Evolutionary conservation across 1,284 basidiomycete species (phyloP).

Genomic region (Heimioporus punctisporus): DNA sequence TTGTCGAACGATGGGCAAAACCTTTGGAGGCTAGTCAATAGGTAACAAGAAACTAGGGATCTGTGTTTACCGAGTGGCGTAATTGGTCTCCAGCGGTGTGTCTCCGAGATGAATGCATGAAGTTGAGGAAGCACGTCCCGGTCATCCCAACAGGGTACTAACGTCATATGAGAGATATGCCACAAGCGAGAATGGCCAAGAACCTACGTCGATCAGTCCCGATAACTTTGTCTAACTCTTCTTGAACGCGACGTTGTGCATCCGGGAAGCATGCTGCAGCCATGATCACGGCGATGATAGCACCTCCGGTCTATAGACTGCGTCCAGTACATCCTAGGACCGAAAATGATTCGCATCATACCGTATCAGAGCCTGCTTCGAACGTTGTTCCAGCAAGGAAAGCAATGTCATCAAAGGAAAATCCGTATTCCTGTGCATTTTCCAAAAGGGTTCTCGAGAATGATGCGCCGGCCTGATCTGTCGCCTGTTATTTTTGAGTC

Average conservation of each 20-base stretch:
- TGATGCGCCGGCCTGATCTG: conserved; percentile 41
- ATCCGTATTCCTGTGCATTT: conserved; percentile 46
- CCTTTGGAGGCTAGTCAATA: too few species aligned
- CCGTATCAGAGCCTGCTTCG: conserved; percentile 67
- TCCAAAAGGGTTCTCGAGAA: conserved; percentile 62
- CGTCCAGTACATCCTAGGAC: neutral
- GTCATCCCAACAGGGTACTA: conserved; percentile 51
- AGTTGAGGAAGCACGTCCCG: conserved; percentile 52
- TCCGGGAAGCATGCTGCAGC: conserved; percentile 66
- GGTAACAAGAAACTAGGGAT: too few species aligned
- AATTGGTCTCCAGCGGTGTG: conserved; percentile 66
- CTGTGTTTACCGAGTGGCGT: conserved; percentile 47
- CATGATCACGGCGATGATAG: conserved; percentile 57
- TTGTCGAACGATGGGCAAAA: conserved; percentile 57
- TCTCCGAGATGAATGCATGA: conserved; percentile 62
- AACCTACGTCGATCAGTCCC: conserved; percentile 51
- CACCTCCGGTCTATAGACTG: conserved; percentile 46
- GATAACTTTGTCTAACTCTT: conserved; percentile 62
- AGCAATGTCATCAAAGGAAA: conserved; percentile 56
- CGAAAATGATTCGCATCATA: conserved; percentile 12
- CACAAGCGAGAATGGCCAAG: neutral
- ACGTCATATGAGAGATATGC: neutral
- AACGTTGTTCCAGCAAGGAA: conserved; percentile 68
- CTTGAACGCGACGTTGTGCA: conserved; percentile 54
- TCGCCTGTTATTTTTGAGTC: conserved; percentile 17